Evolutionary conservation across 495 filamentous ascomycete species (phyloP), one percentile per base, ranked within the genome.

Genomic region (Ramalina peruviana): DNA sequence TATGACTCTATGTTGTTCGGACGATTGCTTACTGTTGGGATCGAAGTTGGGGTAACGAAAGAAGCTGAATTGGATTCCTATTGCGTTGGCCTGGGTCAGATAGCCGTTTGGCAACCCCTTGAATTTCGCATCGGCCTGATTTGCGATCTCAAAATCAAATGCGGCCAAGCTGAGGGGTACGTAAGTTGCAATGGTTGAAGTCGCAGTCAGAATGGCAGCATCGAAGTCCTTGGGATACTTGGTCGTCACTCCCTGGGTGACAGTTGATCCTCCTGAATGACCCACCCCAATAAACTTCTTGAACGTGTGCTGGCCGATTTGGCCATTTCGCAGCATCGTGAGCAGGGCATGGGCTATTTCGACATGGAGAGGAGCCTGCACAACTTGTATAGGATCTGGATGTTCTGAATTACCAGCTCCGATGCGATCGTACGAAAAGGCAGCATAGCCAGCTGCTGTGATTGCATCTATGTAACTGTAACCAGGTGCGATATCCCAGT

Each of bases 351-450:
- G 61, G 2, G 60, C 59, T 36, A 72, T 61, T n/a, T 59, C 65
- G 42, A 65, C 50, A 46, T 69, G 56, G 20, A 67, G 40, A n/a
- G 58, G 55, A 16, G 51, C 50, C 53, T 70, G 69, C 4, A 68
- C 60, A 10, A 57, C 54, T 43, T 64, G 55, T 36, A 61, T 56
- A 5, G 66, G 60, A 49, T 69, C 63, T 20, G 67, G 65, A 36
- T 64, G 59, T 16, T 62, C 55, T 1, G 65, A 68, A 1, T 37
- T 17, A 11, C 68, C 69, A 1, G 54, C 52, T 4, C 69, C 67
- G 13, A 72, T 59, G 12, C 67, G 68, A 55, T 70, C 67, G 54
- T 69, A 70, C 26, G 58, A 60, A 46, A 72, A 65, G 4, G 65
- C 65, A 13, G 66, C 56, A 46, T 67, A 67, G 16, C 68, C 66